A percentile compares a stretch with the other conserved stretches of the same genome.
Conservation (phyloP, 441 rosid species). For the Flueggea neowawraea region DNA sequence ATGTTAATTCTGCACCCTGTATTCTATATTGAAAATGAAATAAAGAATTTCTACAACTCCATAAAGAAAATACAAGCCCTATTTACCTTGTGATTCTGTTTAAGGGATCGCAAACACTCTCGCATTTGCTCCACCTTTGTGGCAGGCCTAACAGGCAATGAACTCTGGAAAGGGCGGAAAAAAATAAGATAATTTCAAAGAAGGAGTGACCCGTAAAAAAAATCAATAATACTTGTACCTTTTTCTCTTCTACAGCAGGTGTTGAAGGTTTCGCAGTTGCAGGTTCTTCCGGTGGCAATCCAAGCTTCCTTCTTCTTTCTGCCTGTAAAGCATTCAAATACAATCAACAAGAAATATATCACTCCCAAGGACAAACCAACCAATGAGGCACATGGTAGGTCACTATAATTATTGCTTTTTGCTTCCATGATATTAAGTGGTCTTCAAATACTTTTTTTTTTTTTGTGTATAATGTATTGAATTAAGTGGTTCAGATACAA, state of each 20-base stretch:
- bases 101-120: slow-evolving; percentile 89
- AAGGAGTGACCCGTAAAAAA: not conserved
- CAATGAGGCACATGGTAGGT: too few relatives aligned
- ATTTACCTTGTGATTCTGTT: slow-evolving; percentile 81
- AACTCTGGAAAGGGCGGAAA: slow-evolving; percentile 42
- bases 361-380: not conserved
- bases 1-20: too few relatives aligned
- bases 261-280: slow-evolving; percentile 57
- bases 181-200: not conserved
- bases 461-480: too few relatives aligned
- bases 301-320: slow-evolving; percentile 93
- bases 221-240: slow-evolving; percentile 30
- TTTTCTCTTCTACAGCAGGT: slow-evolving; percentile 76
- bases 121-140: slow-evolving; percentile 93
- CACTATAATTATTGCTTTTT: too few relatives aligned
- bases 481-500: too few relatives aligned
- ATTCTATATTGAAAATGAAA: too few relatives aligned
- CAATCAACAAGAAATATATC: not conserved
- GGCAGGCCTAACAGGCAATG: slow-evolving; percentile 87
- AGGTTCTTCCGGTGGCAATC: slow-evolving; percentile 93
- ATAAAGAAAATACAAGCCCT: slow-evolving; percentile 3
- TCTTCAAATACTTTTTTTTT: too few relatives aligned
- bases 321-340: slow-evolving; percentile 49
- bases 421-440: too few relatives aligned
- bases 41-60: too few relatives aligned